Conservation (phyloP, 208 protist genomes). For the Crithidia fasciculata region DNA sequence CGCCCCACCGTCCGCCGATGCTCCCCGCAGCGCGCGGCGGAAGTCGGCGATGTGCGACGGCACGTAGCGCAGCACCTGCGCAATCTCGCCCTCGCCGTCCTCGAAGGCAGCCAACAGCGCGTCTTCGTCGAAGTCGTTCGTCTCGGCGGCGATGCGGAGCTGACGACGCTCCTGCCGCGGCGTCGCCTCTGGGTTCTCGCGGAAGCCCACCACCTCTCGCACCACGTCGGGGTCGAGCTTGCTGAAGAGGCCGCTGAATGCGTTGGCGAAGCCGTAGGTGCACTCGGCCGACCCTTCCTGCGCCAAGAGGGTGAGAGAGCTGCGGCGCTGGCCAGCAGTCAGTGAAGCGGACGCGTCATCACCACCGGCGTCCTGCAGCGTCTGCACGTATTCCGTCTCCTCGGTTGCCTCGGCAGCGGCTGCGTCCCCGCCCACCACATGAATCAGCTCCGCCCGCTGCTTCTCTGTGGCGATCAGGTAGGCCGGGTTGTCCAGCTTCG, state of each 20-base stretch:
- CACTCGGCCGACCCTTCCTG: constrained; percentile 9
- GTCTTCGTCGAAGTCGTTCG: constrained; percentile 74
- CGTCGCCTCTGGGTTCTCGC: constrained; percentile 55
- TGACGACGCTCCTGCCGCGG: constrained; percentile 51
- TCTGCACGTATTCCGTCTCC: constrained; percentile 82
- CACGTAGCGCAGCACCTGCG: constrained; percentile 61
- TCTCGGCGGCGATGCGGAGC: constrained; percentile 54
- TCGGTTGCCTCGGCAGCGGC: constrained; percentile 36
- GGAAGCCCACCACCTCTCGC: constrained; percentile 64
- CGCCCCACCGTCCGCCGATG: not conserved
- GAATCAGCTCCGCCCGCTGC: constrained; percentile 62
- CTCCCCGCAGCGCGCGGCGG: constrained; percentile 38
- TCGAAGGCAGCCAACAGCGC: constrained; percentile 70
- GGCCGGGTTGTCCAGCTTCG: constrained; percentile 83
- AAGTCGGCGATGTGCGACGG: constrained; percentile 69
- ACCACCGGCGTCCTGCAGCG: constrained; percentile 24
- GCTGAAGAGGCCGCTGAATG: constrained; percentile 78
- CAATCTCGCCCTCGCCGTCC: constrained; percentile 77
- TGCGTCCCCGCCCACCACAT: constrained; percentile 35
- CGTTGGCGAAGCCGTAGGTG: constrained; percentile 85
- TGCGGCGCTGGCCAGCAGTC: not conserved
- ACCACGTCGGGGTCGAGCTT: constrained; percentile 60
- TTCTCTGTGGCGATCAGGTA: constrained; percentile 87
- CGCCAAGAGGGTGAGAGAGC: constrained; percentile 16
- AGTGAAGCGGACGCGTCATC: too few relatives aligned